Base-by-base conservation (phyloP, 2,329 filamentous ascomycete species). In the Fusarium foetens region DNA sequence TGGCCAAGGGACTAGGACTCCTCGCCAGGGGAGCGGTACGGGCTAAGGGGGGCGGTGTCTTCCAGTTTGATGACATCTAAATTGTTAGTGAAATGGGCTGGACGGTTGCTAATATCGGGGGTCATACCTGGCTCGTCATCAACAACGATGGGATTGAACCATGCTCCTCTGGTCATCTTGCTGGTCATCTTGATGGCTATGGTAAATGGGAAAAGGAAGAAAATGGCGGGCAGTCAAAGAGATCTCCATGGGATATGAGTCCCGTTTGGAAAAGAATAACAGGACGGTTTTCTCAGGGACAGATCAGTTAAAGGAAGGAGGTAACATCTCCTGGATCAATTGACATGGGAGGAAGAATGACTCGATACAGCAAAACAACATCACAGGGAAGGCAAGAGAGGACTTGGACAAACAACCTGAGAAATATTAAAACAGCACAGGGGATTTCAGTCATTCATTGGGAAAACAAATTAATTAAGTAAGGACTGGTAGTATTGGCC, bases 61-160 rank as follows among this genome's bases (percentile, higher is more conserved):
- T 42, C 41, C 0, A 16, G 13, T n/a, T 33, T 35, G 0, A 49
- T 2, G 0, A 5, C 0, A 7, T 41, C 38, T 41, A 13, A 41
- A 41, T 41, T 41, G 38, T 39, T 21, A 21, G 19, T 39, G 38
- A 21, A 39, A 39, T 21, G 38, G 10, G 17, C 10, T 39, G 19
- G 38, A 21, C 10, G 38, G 10, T 21, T 39, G 38, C 3, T 21
- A 19, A 12, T 12, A 21, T 21, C 38, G n/a, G 19, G 10, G 38
- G 38, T 39, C 19, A 39, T n/a, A 39, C 19, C 11, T 39, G 1
- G 36, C 0, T 39, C 19, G 1, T 39, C 38, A 6, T 39, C 11
- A 9, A 39, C n/a, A 5, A 39, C 1, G 8, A 12, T 39, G 2
- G 38, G 38, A 2, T 39, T 39, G 10, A 21, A 39, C 19, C 36